Conservation (phyloP, 148 eudicot species). For the Chenopodium quinoa region DNA sequence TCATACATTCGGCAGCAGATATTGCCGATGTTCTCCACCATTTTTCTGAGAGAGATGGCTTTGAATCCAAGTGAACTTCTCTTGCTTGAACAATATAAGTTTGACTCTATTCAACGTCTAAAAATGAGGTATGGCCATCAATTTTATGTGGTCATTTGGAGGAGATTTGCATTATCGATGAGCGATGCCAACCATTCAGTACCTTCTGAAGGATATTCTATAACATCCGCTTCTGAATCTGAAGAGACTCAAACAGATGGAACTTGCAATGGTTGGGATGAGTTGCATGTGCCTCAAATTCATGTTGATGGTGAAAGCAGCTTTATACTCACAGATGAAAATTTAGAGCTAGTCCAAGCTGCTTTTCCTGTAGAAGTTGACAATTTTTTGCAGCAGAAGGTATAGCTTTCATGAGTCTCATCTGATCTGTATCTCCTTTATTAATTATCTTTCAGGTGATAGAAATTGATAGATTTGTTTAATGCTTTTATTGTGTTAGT, state of each 20-base stretch:
- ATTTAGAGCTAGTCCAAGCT: slow-evolving; percentile 62
- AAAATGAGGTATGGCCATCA: slow-evolving; percentile 70
- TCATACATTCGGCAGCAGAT: slow-evolving; percentile 69
- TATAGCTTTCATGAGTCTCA: slow-evolving; percentile 18
- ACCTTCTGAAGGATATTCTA: slow-evolving; percentile 36
- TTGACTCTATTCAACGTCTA: slow-evolving; percentile 71
- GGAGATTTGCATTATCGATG: slow-evolving; percentile 36
- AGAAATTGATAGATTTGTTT: not conserved
- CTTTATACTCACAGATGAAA: slow-evolving; percentile 71
- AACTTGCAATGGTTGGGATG: slow-evolving; percentile 47
- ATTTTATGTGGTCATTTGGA: slow-evolving; percentile 74
- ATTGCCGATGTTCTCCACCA: slow-evolving; percentile 81
- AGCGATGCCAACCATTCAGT: slow-evolving; percentile 21
- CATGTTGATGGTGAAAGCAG: slow-evolving; percentile 49
- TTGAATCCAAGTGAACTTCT: slow-evolving; percentile 38
- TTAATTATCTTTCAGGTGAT: not conserved
- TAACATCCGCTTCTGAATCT: slow-evolving; percentile 31
- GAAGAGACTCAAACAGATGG: slow-evolving; percentile 37
- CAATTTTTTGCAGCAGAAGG: slow-evolving; percentile 62
- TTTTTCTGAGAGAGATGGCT: slow-evolving; percentile 69
- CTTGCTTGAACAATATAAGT: slow-evolving; percentile 66
- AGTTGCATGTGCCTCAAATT: slow-evolving; percentile 48
- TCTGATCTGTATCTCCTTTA: not conserved
- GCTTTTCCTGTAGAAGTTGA: slow-evolving; percentile 70
- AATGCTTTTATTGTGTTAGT: not conserved